These are phyloP conservation scores for Penicillium janthinellum DNA, from an alignment of 2,329 filamentous ascomycete species.

Conservation along the genomic window DNA sequence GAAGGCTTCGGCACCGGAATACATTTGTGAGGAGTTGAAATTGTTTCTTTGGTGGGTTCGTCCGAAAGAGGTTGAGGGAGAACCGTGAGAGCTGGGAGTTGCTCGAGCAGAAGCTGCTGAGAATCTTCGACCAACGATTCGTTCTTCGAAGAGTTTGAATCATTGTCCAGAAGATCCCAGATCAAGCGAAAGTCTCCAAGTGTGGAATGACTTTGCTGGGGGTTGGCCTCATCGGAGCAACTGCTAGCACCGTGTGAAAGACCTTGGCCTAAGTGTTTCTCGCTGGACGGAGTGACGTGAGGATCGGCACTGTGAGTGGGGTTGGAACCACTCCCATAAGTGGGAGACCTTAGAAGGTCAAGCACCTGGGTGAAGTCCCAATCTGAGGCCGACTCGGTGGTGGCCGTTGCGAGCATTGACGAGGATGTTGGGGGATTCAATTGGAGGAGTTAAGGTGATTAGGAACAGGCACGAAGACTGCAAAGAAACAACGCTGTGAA, in stretches of 20 bases:
- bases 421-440: neutral
- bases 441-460: neutral
- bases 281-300: slow-evolving; percentile 3
- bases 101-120: slow-evolving; percentile 5
- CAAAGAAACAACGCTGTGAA: neutral
- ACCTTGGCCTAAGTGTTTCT: slow-evolving; percentile 13
- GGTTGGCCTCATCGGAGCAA: neutral
- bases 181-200: slow-evolving; percentile 49
- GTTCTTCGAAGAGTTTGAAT: slow-evolving; percentile 14
- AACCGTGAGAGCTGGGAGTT: slow-evolving; percentile 19
- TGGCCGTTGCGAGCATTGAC: slow-evolving; percentile 34
- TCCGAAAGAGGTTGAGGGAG: slow-evolving; percentile 20
- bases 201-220: slow-evolving; percentile 19
- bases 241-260: neutral
- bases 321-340: slow-evolving; percentile 17
- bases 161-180: slow-evolving; percentile 43
- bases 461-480: neutral
- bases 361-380: slow-evolving; percentile 53
- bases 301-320: slow-evolving; percentile 16
- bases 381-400: slow-evolving; percentile 31
- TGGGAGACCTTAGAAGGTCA: slow-evolving; percentile 44
- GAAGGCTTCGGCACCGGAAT: slow-evolving; percentile 4
- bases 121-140: neutral
- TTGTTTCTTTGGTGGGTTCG: neutral
- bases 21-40: slow-evolving; percentile 5